A percentile compares a stretch with the other conserved stretches of the same genome.
These are phyloP conservation scores for Pyrenula massariospora DNA, from an alignment of 495 filamentous ascomycete species.

Conservation along the genomic window DNA sequence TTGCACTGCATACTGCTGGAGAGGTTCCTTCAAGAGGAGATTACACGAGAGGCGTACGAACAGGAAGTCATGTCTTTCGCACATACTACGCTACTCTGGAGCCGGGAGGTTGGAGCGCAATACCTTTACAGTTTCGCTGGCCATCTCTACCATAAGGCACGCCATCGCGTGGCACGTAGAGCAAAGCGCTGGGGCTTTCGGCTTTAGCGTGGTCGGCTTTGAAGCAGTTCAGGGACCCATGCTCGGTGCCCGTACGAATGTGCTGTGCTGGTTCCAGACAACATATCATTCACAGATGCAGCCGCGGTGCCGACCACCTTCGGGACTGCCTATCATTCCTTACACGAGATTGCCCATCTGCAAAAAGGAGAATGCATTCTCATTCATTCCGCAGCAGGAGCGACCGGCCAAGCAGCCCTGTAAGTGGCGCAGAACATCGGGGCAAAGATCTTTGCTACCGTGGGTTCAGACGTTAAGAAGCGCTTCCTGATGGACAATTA, in stretches of 20 bases:
- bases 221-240: too few species aligned
- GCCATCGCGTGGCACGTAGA: background rate
- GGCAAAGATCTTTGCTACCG: slow-evolving; percentile 39
- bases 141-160: background rate
- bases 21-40: background rate
- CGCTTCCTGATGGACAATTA: background rate
- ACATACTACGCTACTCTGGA: background rate
- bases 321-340: slow-evolving; percentile 17
- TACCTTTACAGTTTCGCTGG: background rate
- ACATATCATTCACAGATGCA: too few species aligned
- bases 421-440: slow-evolving; percentile 39
- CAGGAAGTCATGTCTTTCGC: background rate
- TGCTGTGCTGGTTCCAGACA: too few species aligned
- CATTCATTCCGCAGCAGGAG: slow-evolving; percentile 46
- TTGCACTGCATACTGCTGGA: slow-evolving; percentile 1
- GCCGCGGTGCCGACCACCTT: slow-evolving; percentile 18
- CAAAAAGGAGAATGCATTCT: slow-evolving; percentile 38
- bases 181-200: background rate
- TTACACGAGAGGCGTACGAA: slow-evolving; percentile 2
- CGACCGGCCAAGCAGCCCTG: slow-evolving; percentile 51
- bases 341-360: slow-evolving; percentile 18
- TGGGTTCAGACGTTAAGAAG: background rate
- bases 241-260: too few species aligned
- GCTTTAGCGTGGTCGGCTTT: background rate
- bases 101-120: background rate